phyloP scores from a whole-genome alignment of 2,329 filamentous ascomycete genomes.

The Fusarium decemcellulare region DNA sequence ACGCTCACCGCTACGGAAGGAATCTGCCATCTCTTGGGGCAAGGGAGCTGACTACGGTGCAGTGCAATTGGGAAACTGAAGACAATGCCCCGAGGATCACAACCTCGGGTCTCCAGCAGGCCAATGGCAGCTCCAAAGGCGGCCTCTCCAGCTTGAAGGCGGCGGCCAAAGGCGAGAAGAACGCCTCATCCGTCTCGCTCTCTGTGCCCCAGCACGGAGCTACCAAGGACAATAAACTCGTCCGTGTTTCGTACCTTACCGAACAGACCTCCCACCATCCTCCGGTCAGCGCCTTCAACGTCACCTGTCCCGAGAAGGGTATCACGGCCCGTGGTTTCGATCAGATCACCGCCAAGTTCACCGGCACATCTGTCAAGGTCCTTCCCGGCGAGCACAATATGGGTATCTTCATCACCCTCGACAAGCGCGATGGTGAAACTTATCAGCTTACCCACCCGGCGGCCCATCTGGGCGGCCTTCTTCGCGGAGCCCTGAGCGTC shows the following conservation, averaged over 20 bases:
- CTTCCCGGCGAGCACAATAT: slow-evolving; percentile 93
- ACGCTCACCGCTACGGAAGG: background rate
- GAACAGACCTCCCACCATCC: slow-evolving; percentile 99
- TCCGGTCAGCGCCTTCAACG: slow-evolving; percentile 95
- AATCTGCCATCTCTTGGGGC: slow-evolving; percentile 3
- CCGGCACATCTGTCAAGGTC: slow-evolving; percentile 93
- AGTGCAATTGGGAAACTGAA: slow-evolving; percentile 97
- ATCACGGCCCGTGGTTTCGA: slow-evolving; percentile 92
- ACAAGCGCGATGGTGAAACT: slow-evolving; percentile 85
- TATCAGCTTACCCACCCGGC: slow-evolving; percentile 96
- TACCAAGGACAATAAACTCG: slow-evolving; percentile 62
- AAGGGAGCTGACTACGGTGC: slow-evolving; percentile 37
- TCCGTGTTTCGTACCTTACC: slow-evolving; percentile 93
- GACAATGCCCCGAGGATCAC: slow-evolving; percentile 79
- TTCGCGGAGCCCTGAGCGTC: slow-evolving; percentile 89
- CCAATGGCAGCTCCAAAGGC: slow-evolving; percentile 55
- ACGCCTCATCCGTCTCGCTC: slow-evolving; percentile 63
- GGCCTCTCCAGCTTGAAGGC: slow-evolving; percentile 65
- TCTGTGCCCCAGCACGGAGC: slow-evolving; percentile 65
- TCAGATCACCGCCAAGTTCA: slow-evolving; percentile 97
- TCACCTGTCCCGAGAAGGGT: slow-evolving; percentile 92
- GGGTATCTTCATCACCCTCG: slow-evolving; percentile 93
- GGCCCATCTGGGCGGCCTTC: slow-evolving; percentile 90
- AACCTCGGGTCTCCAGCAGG: slow-evolving; percentile 57
- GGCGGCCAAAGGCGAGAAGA: slow-evolving; percentile 59